These are phyloP conservation scores for Talaromyces sp. DNA, from an alignment of 2,329 filamentous ascomycete genomes.

Conservation along the genomic window DNA sequence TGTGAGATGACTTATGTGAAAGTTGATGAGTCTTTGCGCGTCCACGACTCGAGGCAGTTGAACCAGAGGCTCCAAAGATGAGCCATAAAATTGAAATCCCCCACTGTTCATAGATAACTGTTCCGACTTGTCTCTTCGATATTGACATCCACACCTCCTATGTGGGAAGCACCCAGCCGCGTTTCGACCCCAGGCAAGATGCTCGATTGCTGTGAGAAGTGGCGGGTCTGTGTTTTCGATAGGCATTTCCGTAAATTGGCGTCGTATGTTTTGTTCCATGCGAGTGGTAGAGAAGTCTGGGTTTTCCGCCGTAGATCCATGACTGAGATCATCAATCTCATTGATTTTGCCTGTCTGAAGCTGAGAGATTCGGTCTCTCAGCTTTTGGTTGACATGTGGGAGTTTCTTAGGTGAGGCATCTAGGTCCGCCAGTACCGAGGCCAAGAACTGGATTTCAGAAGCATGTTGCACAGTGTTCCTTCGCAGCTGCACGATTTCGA, in stretches of 20 bases:
- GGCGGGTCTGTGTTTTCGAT: constrained; percentile 27
- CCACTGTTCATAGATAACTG: constrained; percentile 16
- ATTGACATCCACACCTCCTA: constrained; percentile 32
- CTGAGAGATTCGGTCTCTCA: constrained; percentile 24
- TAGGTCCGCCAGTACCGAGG: constrained; percentile 24
- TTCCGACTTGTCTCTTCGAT: constrained; percentile 21
- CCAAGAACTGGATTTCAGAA: constrained; percentile 30
- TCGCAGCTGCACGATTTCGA: constrained; percentile 28
- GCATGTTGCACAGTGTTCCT: constrained; percentile 29
- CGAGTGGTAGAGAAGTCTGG: constrained; percentile 1
- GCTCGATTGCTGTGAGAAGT: constrained; percentile 38
- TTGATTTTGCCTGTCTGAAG: constrained; percentile 22
- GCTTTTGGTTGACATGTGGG: constrained; percentile 8
- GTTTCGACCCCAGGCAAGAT: constrained; percentile 44
- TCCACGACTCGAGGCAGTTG: constrained; percentile 12
- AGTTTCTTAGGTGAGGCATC: constrained; percentile 15
- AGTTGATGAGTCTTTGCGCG: constrained; percentile 26
- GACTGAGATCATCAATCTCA: constrained; percentile 3
- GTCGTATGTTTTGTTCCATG: constrained; percentile 6
- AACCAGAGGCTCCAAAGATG: constrained; percentile 8
- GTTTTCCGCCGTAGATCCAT: constrained; percentile 4
- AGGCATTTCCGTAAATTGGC: constrained; percentile 11
- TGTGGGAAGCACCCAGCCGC: constrained; percentile 40
- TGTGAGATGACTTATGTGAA: constrained; percentile 25
- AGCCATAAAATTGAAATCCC: constrained; percentile 13